Base-by-base conservation (phyloP, 2,329 filamentous ascomycete species). In the Chaetomium olivaceum region DNA sequence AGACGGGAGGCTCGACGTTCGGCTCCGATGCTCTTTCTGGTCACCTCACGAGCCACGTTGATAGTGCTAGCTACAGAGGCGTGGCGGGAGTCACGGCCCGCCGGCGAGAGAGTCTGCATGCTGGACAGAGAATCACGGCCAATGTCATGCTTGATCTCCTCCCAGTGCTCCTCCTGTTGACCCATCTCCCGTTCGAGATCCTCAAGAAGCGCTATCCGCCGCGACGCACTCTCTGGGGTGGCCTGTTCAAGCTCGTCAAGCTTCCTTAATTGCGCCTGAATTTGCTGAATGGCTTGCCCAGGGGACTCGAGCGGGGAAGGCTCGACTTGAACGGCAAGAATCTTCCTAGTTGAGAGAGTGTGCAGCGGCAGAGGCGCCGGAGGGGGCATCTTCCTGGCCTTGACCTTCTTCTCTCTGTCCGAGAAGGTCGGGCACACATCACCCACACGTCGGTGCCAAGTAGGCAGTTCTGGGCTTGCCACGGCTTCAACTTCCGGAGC, bases 101-200 rank as follows among this genome's bases (percentile, higher is more conserved):
- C 73, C 0, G 71, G 65, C 9, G 69, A 73, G 0, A 56, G 58
- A 21, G 79, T 80, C 60, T 73, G 74, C 57, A 83, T 72, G 8
- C 80, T 83, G 1, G 82, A 85, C 50, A 82, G 72, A 6, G 85
- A 87, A 69, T 83, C 80, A 64, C 81, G 81, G 61, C 78, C 77
- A 50, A 87, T 73, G 46, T 82, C 81, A 29, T 81, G 77, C 64
- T 85, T 85, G 76, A 89, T 81, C 58, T 82, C 77, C 63, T 84
- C 81, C 87, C 87, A 89, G 69, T 84, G 82, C 62, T 80, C 80
- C 72, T 87, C 85, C 72, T 89, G 84, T 68, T 81, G 74, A 0
- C 82, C 85, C 81, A 89, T 86, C 74, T 90, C 87, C 67, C 78
- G 79, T 72, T 90, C 87, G 1, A 90, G 77, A 66, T 86, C 83